Evolutionary conservation across 2,329 filamentous ascomycete species (phyloP), one percentile per base, ranked within the genome.

Genomic region (Fusarium albidum): DNA sequence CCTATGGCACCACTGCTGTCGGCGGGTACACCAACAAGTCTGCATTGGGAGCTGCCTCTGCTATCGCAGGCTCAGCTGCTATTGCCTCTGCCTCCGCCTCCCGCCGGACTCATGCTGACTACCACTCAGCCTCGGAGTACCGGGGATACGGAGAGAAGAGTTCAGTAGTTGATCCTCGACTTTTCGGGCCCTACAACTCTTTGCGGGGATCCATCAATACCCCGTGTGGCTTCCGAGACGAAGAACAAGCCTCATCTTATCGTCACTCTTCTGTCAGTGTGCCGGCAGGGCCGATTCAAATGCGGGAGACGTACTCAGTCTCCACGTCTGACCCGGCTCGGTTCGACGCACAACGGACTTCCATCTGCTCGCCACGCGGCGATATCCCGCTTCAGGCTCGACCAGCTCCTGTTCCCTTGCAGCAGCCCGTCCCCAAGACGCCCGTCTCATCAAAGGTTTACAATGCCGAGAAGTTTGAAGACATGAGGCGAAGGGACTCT

Each of bases 391-490:
- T 74, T 17, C 74, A 71, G 14, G 69, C 73, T 13, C 79, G 83
- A 34, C 83, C 87, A 6, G 84, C 77, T 6, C 79, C 84, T 0
- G 81, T 92, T 27, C 86, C 87, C 10, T 79, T 97, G n/a, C 89
- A 95, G 69, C 91, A 96, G 65, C 93, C 93, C 3, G 88, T 92
- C 63, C 93, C 93, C 3, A 82, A 91, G 52, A 80, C 83, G 3
- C 91, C 90, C 0, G 85, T 96, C 3, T 87, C 87, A 31, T 82
- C 83, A 56, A 83, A 83, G 14, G 81, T 93, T 1, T 90, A 91
- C 64, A 81, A 86, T 40, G 75, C 81, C 28, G 73, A 75, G 32
- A 74, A 70, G 75, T 59, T 73, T 25, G 73, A 75, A 25, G 66
- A 71, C 43, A 75, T 74, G 26, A 69, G 65, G 29, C 72, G 68